phyloP scores from a whole-genome alignment of 805 yeast genomes.

The Candida chauliodis region DNA sequence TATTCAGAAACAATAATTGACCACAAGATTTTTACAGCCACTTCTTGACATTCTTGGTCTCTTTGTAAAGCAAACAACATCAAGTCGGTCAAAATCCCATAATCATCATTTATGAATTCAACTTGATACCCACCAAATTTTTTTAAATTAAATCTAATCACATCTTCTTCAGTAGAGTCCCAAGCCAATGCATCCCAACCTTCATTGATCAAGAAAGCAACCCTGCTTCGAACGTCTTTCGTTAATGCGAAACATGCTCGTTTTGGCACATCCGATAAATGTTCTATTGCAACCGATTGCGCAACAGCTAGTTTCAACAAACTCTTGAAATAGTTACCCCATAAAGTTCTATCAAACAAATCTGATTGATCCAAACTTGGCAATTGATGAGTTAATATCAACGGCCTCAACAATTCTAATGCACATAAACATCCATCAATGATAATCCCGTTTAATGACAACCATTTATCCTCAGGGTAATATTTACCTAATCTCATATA shows the following conservation, averaged over 20 bases:
- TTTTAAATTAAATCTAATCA: slow-evolving; percentile 54
- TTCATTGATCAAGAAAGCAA: slow-evolving; percentile 51
- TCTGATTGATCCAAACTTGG: slow-evolving; percentile 53
- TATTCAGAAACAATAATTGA: slow-evolving; percentile 66
- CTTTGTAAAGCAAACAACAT: slow-evolving; percentile 67
- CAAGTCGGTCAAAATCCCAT: slow-evolving; percentile 59
- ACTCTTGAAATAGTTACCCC: slow-evolving; percentile 65
- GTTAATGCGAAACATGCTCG: slow-evolving; percentile 64
- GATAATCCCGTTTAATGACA: slow-evolving; percentile 58
- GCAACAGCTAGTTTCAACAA: slow-evolving; percentile 57
- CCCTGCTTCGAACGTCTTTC: slow-evolving; percentile 58
- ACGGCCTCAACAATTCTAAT: slow-evolving; percentile 50
- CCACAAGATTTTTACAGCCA: slow-evolving; percentile 69
- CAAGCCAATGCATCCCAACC: slow-evolving; percentile 77
- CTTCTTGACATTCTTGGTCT: slow-evolving; percentile 54
- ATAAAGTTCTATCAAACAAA: slow-evolving; percentile 53
- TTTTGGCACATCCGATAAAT: slow-evolving; percentile 67
- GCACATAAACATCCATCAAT: slow-evolving; percentile 54
- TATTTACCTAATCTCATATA: slow-evolving; percentile 50
- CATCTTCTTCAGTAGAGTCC: slow-evolving; percentile 54
- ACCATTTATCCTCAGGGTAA: slow-evolving; percentile 71
- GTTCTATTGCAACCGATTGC: slow-evolving; percentile 68
- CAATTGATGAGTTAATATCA: slow-evolving; percentile 46
- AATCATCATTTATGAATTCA: slow-evolving; percentile 54
- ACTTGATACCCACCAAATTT: slow-evolving; percentile 71